A percentile compares a stretch with the other conserved stretches of the same genome.
These are phyloP conservation scores for Mucor mucedo DNA, from an alignment of 371 early-diverging fungal species.

Conservation along the genomic window DNA sequence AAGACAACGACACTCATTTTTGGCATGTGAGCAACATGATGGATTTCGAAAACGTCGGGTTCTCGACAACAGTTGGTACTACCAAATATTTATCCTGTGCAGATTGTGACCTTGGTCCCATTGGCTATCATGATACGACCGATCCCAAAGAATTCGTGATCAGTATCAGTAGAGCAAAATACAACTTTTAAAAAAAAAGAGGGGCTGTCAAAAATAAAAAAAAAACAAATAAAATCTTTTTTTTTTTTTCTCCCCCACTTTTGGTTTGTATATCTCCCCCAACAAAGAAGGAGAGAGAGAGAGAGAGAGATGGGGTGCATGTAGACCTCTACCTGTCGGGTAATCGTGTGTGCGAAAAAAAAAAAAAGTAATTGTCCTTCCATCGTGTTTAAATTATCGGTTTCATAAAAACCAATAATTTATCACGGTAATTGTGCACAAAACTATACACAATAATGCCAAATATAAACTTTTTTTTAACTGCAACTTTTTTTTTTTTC, in stretches of 20 bases:
- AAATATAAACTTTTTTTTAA: background rate
- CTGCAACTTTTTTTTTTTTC: too few relatives aligned
- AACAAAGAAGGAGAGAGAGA: too few relatives aligned
- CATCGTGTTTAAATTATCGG: background rate
- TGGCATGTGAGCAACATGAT: constrained; percentile 72
- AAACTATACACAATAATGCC: background rate
- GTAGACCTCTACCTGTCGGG: too few relatives aligned
- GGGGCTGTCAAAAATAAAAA: too few relatives aligned
- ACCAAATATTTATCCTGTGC: constrained; percentile 79
- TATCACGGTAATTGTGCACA: background rate
- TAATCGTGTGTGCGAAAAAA: too few relatives aligned
- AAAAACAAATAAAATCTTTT: too few relatives aligned
- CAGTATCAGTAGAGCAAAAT: constrained; percentile 57
- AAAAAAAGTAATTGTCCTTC: background rate
- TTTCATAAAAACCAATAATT: constrained; percentile 1
- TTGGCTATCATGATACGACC: constrained; percentile 68
- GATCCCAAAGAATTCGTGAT: constrained; percentile 57
- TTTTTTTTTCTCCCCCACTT: too few relatives aligned
- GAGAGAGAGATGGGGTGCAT: too few relatives aligned
- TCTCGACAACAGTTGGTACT: constrained; percentile 64
- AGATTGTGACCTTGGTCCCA: constrained; percentile 81
- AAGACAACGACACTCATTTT: constrained; percentile 36
- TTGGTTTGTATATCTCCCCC: too few relatives aligned
- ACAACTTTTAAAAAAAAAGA: constrained; percentile 39
- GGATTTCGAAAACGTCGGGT: constrained; percentile 82